These are phyloP conservation scores for Suhomyces guaymorum DNA, from an alignment of 1,139 yeast genomes.

Conservation along the genomic window DNA sequence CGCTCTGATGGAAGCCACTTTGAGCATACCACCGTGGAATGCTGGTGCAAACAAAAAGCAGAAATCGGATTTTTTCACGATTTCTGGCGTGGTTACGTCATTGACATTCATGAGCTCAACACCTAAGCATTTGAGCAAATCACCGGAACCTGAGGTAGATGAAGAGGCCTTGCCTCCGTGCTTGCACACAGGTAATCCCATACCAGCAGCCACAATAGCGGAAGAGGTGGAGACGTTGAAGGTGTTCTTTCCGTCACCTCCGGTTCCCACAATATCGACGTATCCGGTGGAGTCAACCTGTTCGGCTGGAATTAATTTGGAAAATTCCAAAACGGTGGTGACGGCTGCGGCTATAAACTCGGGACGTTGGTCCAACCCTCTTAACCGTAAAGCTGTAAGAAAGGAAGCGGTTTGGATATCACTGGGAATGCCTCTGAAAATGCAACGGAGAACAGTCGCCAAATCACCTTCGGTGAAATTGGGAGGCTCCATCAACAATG, in stretches of 20 bases:
- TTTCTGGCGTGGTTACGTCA: conserved; percentile 60
- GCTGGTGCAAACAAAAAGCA: conserved; percentile 90
- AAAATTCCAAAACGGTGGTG: conserved; percentile 61
- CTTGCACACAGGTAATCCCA: conserved; percentile 77
- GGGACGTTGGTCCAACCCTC: conserved; percentile 80
- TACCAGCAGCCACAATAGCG: conserved; percentile 92
- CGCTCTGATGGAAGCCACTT: conserved; percentile 75
- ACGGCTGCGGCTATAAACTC: conserved; percentile 87
- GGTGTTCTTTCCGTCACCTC: conserved; percentile 97
- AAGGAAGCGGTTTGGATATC: conserved; percentile 80
- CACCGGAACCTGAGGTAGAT: conserved; percentile 91
- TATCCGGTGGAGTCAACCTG: conserved; percentile 54
- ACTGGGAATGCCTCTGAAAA: conserved; percentile 59
- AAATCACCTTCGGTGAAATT: conserved; percentile 62
- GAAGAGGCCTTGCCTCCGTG: conserved; percentile 98
- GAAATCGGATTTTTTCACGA: conserved; percentile 59
- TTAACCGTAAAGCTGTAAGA: conserved; percentile 69
- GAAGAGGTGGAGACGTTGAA: conserved; percentile 95
- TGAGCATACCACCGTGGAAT: conserved; percentile 91
- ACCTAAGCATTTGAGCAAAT: conserved; percentile 73
- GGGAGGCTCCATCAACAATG: conserved; percentile 59
- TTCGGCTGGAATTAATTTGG: conserved; percentile 48
- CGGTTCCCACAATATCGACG: conserved; percentile 94
- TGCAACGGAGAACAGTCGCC: conserved; percentile 56
- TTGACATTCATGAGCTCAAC: conserved; percentile 73